Base-by-base conservation (phyloP, 768 basidiomycete species). In the Boletus coccyginus region DNA sequence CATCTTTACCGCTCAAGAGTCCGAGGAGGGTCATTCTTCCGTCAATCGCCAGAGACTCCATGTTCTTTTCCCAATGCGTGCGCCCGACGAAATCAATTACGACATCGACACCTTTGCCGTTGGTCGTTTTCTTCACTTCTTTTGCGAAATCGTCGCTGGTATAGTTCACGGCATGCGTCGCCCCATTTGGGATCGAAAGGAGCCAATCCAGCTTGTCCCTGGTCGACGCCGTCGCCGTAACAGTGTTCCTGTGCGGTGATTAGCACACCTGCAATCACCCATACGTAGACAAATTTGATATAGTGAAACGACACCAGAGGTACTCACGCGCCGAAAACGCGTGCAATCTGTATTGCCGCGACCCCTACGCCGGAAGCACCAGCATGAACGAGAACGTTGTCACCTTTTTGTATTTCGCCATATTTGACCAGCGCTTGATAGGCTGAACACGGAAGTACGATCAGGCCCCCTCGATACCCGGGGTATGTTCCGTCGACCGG, bases 341-440 rank as follows among this genome's bases (percentile, higher is more conserved):
- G 84, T 19, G 94, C 92, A 19, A 97, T 74, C 71, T 98, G 95
- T 47, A 89, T 91, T 14, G 92, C 91, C 3, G 94, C 87, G 16
- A 95, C 70, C 2, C 94, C 94, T 5, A 97, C 93, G 31, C 94
- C 93, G 13, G 90, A 92, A 4, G 93, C 93, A 8, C 87, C 95
- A 19, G 94, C 93, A 66, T 98, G 96, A 13, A 98, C 79, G 16
- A 98, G 80, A 11, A 93, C 90, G 64, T 88, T 74, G 46, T 92
- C 87, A 36, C 84, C 83, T 59, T 78, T 66, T 66, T 87, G 82
- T 43, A 95, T 64, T 61, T 88, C 79, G 1, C 86, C 89, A 58
- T 86, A 82, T 36, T 87, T 68, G 46, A 91, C 77, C 19, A 88
- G 69, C 0, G 82, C 85, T 64, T 87, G 85, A 66, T 77, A 86